Evolutionary conservation across 352 stramenopile genomes (phyloP), one percentile per base, ranked within the genome.

Genomic region (Aphanomyces cochlioides): DNA sequence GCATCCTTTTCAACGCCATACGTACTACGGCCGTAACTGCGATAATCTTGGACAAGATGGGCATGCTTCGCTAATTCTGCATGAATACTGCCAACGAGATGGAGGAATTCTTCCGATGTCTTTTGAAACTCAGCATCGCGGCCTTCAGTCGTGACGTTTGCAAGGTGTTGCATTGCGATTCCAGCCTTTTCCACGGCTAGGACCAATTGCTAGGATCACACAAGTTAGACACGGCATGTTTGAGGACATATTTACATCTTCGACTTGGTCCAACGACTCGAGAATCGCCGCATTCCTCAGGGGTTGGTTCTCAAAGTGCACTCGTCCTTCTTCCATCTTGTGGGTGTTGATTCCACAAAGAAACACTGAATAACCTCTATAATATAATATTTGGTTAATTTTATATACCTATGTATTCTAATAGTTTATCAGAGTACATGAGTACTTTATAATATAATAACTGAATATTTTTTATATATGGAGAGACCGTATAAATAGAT

Each of bases 31-130:
- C 82, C 84, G 71, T 88, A 95, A 12, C 78, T 88, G 59, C 87
- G 87, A 72, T 95, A 95, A 75, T 95, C 84, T 57, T 84, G 88
- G 39, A 95, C 87, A 17, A 95, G 72, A 75, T 95, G 87, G 69
- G 92, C 89, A 73, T 95, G 84, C 73, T 80, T 82, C 15, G 85
- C 87, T 19, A 95, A 77, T 68, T 95, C 87, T 6, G 80, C 79
- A 78, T 95, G 87, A 68, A 95, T 90, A 72, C 92, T 84, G 64
- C 88, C 83, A n/a, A 95, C 80, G 53, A 93, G 81, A 77, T 93
- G 87, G 66, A 95, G 74, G 74, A 95, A 95, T 70, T 93, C 85
- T 48, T 83, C 91, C 69, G 85, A 90, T 21, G 87, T 72, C 60
- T 79, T 77, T 72, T 88, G 90, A 72, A 95, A 95, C 50, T 69